phyloP scores from a whole-genome alignment of 2,329 filamentous ascomycete genomes.

The Penicillium sp. region DNA sequence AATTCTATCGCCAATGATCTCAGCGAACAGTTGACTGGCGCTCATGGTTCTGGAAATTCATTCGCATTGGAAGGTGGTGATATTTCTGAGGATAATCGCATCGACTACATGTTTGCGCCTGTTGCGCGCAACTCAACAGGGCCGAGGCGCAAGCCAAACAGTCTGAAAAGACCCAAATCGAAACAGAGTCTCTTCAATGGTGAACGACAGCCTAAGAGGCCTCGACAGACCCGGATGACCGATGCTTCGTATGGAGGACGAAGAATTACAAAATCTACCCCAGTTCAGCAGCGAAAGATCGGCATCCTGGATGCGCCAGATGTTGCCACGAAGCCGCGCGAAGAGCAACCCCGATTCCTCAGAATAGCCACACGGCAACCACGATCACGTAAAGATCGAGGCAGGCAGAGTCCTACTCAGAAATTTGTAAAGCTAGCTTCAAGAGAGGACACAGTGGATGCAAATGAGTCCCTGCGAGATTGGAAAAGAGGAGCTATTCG shows the following conservation, averaged over 20 bases:
- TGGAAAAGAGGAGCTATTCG: conserved; percentile 52
- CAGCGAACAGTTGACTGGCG: conserved; percentile 13
- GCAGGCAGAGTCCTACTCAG: conserved; percentile 51
- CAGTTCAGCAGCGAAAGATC: conserved; percentile 28
- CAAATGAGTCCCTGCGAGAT: conserved; percentile 48
- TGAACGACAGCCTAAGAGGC: conserved; percentile 25
- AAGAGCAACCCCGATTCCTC: conserved; percentile 53
- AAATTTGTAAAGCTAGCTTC: conserved; percentile 56
- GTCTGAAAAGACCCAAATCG: conserved; percentile 18
- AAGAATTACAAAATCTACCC: conserved; percentile 24
- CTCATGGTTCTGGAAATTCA: conserved; percentile 24
- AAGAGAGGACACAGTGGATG: conserved; percentile 55
- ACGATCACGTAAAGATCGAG: conserved; percentile 48
- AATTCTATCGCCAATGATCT: conserved; percentile 9
- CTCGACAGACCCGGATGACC: conserved; percentile 39
- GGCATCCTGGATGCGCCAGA: conserved; percentile 55
- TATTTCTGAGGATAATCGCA: conserved; percentile 43
- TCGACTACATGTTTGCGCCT: conserved; percentile 43
- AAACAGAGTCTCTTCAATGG: conserved; percentile 15
- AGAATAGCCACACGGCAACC: conserved; percentile 55
- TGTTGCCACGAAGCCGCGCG: conserved; percentile 27
- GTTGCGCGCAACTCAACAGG: conserved; percentile 23
- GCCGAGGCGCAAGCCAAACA: conserved; percentile 7
- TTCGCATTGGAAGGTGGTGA: conserved; percentile 33
- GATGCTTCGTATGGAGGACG: conserved; percentile 30